phyloP scores from a whole-genome alignment of 768 basidiomycete genomes.

The Clathrus columnatus region DNA sequence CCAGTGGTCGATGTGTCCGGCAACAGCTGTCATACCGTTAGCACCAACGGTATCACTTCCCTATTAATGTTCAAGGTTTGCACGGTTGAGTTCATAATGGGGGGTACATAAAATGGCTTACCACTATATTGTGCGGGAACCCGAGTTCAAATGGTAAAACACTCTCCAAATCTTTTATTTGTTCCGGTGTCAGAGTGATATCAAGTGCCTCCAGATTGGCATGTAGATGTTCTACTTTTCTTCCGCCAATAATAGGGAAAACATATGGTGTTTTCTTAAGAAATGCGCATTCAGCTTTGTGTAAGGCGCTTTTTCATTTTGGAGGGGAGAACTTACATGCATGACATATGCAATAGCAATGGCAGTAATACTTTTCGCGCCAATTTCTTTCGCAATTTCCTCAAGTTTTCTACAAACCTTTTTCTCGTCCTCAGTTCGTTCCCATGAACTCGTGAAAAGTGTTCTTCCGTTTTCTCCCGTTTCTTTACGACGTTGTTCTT shows the following conservation, averaged over 20 bases:
- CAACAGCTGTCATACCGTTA: not conserved
- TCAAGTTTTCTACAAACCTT: slow-evolving; percentile 28
- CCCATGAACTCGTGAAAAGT: slow-evolving; percentile 19
- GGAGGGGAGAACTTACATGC: slow-evolving; percentile 13
- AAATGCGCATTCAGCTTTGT: too few species aligned
- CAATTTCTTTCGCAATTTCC: slow-evolving; percentile 31
- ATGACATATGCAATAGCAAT: slow-evolving; percentile 23
- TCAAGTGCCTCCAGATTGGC: slow-evolving; percentile 13
- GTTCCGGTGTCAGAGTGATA: slow-evolving; percentile 9
- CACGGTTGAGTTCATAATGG: not conserved
- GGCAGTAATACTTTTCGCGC: slow-evolving; percentile 13
- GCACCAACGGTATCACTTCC: not conserved
- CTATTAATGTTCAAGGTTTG: not conserved
- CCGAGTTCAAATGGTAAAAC: slow-evolving; percentile 7
- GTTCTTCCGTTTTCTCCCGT: slow-evolving; percentile 20
- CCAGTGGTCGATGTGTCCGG: too few species aligned
- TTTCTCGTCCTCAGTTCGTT: slow-evolving; percentile 26
- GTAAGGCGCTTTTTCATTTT: slow-evolving; percentile 19
- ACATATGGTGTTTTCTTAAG: slow-evolving; percentile 11
- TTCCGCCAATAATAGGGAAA: not conserved
- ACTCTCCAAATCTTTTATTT: slow-evolving; percentile 5
- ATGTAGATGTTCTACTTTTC: slow-evolving; percentile 1
- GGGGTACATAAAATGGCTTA: not conserved
- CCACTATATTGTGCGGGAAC: slow-evolving; percentile 7
- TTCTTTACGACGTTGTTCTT: slow-evolving; percentile 13